Conservation (phyloP, 2,329 filamentous ascomycete genomes). For the Aspergillus alliaceus region DNA sequence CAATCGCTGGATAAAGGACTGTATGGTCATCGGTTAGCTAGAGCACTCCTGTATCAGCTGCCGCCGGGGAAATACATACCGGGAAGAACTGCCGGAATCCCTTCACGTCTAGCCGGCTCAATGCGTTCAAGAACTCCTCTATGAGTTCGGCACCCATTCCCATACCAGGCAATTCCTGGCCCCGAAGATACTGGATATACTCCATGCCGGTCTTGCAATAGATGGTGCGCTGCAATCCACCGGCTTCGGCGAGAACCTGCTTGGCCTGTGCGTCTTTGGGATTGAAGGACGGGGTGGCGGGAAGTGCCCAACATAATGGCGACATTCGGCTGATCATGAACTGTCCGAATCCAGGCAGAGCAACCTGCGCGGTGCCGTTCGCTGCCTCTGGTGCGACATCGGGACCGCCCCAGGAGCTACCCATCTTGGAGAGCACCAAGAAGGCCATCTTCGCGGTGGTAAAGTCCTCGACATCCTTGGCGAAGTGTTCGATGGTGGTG, state of each 20-base stretch:
- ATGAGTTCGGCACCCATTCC: slow-evolving; percentile 49
- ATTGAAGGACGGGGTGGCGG: slow-evolving; percentile 75
- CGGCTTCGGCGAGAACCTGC: slow-evolving; percentile 85
- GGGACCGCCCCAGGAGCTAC: slow-evolving; percentile 83
- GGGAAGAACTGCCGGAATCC: slow-evolving; percentile 52
- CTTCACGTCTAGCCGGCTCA: slow-evolving; percentile 46
- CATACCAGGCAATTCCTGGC: slow-evolving; percentile 47
- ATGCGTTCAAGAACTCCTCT: slow-evolving; percentile 47
- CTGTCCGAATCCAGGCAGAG: slow-evolving; percentile 81
- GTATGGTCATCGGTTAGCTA: slow-evolving; percentile 8
- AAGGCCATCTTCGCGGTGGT: slow-evolving; percentile 74
- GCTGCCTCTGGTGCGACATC: slow-evolving; percentile 56
- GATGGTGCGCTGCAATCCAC: slow-evolving; percentile 81
- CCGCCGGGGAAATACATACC: slow-evolving; percentile 25
- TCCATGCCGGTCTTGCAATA: slow-evolving; percentile 84
- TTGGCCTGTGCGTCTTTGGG: slow-evolving; percentile 84
- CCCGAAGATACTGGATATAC: slow-evolving; percentile 61
- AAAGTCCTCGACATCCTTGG: slow-evolving; percentile 71
- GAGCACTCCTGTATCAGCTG: not conserved
- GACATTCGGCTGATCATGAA: slow-evolving; percentile 92
- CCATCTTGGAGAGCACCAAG: slow-evolving; percentile 79
- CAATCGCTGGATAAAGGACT: slow-evolving; percentile 48
- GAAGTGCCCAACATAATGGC: slow-evolving; percentile 83
- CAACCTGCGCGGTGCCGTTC: slow-evolving; percentile 40
- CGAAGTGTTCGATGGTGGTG: slow-evolving; percentile 78